Conservation (phyloP, 306 rosid species). For the Cyclanthera cordifolia region DNA sequence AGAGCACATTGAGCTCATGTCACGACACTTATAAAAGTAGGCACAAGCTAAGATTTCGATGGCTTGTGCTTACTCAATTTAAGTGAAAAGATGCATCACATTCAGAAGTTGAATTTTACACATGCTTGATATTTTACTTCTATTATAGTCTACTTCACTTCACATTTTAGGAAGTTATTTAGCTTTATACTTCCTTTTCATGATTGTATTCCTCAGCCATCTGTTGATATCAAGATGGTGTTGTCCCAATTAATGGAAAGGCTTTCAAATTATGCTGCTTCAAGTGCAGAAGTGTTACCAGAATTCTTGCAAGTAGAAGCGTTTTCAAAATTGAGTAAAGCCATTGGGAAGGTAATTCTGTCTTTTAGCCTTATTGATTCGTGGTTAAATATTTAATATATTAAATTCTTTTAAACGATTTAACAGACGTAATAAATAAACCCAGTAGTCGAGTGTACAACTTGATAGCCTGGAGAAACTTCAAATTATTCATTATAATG, state of each 20-base stretch:
- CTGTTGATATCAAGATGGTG: conserved; percentile 91
- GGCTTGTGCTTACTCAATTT: background rate
- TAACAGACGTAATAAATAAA: background rate
- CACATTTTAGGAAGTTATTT: conserved; percentile 4
- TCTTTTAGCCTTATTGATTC: conserved; percentile 5
- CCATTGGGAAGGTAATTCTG: conserved; percentile 77
- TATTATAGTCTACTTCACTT: background rate
- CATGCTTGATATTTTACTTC: background rate
- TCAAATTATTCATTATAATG: no score
- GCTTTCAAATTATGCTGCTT: conserved; percentile 93
- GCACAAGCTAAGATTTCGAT: background rate
- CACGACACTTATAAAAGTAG: background rate
- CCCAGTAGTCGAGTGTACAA: background rate
- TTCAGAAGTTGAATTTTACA: background rate
- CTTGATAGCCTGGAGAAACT: no score
- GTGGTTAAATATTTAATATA: background rate
- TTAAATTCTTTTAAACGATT: background rate
- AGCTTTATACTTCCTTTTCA: background rate
- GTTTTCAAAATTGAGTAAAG: conserved; percentile 84
- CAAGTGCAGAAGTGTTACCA: conserved; percentile 88
- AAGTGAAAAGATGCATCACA: background rate
- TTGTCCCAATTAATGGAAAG: conserved; percentile 96
- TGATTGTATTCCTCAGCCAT: conserved; percentile 39
- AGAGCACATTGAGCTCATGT: background rate
- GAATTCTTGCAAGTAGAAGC: conserved; percentile 99